Evolutionary conservation across 2,329 filamentous ascomycete genomes (phyloP).

Genomic region (Diplodia sapinea): DNA sequence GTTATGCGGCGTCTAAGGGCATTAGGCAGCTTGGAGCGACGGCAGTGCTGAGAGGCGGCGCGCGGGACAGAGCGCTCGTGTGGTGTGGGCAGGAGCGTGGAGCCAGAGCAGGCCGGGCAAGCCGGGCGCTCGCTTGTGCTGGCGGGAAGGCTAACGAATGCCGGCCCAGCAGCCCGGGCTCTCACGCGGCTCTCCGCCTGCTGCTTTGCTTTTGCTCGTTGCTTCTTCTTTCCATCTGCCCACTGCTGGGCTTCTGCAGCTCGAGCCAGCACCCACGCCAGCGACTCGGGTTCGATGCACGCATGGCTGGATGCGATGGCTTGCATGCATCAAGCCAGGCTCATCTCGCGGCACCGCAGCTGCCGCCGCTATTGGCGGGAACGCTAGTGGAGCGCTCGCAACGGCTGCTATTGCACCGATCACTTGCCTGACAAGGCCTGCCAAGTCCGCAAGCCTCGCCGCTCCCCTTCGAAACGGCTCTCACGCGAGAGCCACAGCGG

Average conservation of each 20-base stretch:
- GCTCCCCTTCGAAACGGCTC: neutral
- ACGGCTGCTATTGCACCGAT: neutral
- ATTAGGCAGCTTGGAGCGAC: neutral
- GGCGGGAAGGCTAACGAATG: neutral
- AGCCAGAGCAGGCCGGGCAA: neutral
- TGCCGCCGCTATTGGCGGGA: slow-evolving; percentile 12
- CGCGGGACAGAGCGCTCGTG: slow-evolving; percentile 12
- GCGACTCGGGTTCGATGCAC: neutral
- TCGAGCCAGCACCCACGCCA: neutral
- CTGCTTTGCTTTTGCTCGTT: neutral
- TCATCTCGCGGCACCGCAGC: slow-evolving; percentile 13
- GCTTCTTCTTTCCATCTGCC: too few species aligned
- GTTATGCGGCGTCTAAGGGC: slow-evolving; percentile 19
- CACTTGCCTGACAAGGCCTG: slow-evolving; percentile 11
- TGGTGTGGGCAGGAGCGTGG: slow-evolving; percentile 3
- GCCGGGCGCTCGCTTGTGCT: neutral
- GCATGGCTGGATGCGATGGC: neutral
- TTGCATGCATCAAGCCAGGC: slow-evolving; percentile 4
- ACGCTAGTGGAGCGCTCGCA: neutral
- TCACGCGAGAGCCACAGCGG: slow-evolving; percentile 10
- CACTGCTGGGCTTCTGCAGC: neutral
- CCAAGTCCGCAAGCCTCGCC: neutral
- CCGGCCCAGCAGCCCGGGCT: neutral
- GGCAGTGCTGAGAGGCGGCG: slow-evolving; percentile 8
- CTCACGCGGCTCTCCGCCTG: neutral